These are phyloP conservation scores for Starmerella lactis-condensi DNA, from an alignment of 805 yeast genomes.

Conservation along the genomic window DNA sequence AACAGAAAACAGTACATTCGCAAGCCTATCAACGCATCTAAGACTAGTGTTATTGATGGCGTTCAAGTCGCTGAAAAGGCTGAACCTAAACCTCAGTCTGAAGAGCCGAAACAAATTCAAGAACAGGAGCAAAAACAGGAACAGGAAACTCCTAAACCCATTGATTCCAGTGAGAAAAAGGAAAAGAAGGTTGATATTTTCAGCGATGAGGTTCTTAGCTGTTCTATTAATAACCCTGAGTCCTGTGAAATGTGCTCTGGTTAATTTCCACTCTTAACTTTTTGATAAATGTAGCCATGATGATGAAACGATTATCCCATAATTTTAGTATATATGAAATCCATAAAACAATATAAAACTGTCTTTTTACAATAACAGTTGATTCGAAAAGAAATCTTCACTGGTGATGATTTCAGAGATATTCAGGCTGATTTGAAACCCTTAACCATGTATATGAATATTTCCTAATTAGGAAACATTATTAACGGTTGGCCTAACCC, in stretches of 20 bases:
- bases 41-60: not conserved
- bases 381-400: no score
- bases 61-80: not conserved
- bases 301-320: not conserved
- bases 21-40: conserved; percentile 2
- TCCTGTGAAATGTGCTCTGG: conserved; percentile 99
- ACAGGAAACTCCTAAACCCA: conserved; percentile 10
- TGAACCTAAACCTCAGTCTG: not conserved
- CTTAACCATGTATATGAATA: no score
- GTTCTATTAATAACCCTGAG: conserved; percentile 93
- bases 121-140: conserved; percentile 6
- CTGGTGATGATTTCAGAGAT: no score
- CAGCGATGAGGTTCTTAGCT: conserved; percentile 85
- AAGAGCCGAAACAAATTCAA: conserved; percentile 3
- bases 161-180: conserved; percentile 16
- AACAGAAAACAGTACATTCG: conserved; percentile 17
- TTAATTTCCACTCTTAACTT: conserved; percentile 26
- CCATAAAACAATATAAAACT: conserved; percentile 1
- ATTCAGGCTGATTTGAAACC: no score
- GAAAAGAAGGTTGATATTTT: conserved; percentile 56
- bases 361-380: no score
- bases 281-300: conserved; percentile 3
- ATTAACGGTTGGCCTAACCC: no score
- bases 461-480: no score
- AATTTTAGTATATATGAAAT: not conserved